Base-by-base conservation (phyloP, 306 rosid genomes). In the Lagenaria siceraria region DNA sequence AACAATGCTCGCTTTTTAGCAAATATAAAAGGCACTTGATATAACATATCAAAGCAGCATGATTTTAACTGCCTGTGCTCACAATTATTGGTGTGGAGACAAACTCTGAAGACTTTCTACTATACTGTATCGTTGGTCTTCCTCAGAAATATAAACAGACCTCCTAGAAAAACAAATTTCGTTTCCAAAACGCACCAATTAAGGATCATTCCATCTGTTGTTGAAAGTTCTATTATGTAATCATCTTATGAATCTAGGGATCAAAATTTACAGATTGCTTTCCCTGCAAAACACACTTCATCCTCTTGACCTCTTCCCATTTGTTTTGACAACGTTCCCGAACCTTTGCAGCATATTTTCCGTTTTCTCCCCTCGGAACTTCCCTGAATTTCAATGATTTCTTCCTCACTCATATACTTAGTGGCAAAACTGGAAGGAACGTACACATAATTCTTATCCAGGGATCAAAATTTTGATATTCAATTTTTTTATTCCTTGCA, bases 391-490 rank as follows among this genome's bases (percentile, higher is more conserved):
- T 73, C 76, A 7, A 78, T 14, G 49, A 51, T 7, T 48, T 19
- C 24, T 0, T 29, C n/a, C 53, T 61, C 7, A 5, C 15, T 61
- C 77, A 87, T 17, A 76, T 84, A 74, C 54, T 82, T 76, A 2
- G 1, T 4, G 62, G 76, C 62, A 73, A 84, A 87, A 4, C 25
- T 8, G 31, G 38, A 9, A 63, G 80, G 78, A 27, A 82, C 77
- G 55, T 35, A 35, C 91, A 43, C 4, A 43, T 11, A 43, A 43
- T 43, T 43, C 49, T 43, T 43, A 43, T 3, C 49, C 1, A 43
- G 49, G 49, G 49, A 43, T 43, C 0, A 43, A 43, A 43, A 43
- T 10, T 10, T 55, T n/a, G 46, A 33, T 9, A 18, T 63, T 31
- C 46, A 8, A 8, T 33, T 11, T 33, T 63, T 8, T 33, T 17